Percentiles rank a stretch among this genome's conserved stretches.
Conservation (phyloP, 2,329 filamentous ascomycete genomes). For the Aspergillus candidus region DNA sequence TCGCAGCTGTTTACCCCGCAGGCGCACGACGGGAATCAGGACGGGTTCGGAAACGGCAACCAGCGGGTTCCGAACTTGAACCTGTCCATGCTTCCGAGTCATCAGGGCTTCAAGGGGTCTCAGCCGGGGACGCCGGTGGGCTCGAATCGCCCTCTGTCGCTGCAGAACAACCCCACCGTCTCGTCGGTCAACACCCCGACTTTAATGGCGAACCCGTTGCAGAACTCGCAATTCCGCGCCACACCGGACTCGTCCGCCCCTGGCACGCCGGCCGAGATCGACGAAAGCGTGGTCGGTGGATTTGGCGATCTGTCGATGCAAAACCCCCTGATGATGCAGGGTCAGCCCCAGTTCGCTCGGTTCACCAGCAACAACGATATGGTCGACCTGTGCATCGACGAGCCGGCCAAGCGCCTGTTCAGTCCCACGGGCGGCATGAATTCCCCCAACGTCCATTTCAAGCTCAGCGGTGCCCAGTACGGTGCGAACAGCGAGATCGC, state of each 20-base stretch:
- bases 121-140: constrained; percentile 80
- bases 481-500: constrained; percentile 70
- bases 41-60: constrained; percentile 52
- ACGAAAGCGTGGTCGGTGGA: constrained; percentile 63
- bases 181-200: constrained; percentile 96
- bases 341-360: constrained; percentile 34
- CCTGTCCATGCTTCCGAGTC: constrained; percentile 67
- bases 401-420: constrained; percentile 89
- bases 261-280: constrained; percentile 66
- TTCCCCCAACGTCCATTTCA: constrained; percentile 64
- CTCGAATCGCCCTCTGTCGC: constrained; percentile 60
- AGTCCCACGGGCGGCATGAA: constrained; percentile 70
- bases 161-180: constrained; percentile 90
- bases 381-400: constrained; percentile 69
- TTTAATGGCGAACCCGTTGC: constrained; percentile 68
- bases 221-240: constrained; percentile 48
- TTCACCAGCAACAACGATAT: constrained; percentile 46
- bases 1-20: constrained; percentile 48
- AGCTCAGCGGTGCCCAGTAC: constrained; percentile 69
- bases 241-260: constrained; percentile 63
- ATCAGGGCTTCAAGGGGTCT: constrained; percentile 75
- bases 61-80: constrained; percentile 64
- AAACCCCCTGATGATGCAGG: constrained; percentile 38
- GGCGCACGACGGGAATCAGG: constrained; percentile 63
- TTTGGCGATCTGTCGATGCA: constrained; percentile 58